These are phyloP conservation scores for Coleophoma crateriformis DNA, from an alignment of 2,329 filamentous ascomycete species.

Conservation along the genomic window DNA sequence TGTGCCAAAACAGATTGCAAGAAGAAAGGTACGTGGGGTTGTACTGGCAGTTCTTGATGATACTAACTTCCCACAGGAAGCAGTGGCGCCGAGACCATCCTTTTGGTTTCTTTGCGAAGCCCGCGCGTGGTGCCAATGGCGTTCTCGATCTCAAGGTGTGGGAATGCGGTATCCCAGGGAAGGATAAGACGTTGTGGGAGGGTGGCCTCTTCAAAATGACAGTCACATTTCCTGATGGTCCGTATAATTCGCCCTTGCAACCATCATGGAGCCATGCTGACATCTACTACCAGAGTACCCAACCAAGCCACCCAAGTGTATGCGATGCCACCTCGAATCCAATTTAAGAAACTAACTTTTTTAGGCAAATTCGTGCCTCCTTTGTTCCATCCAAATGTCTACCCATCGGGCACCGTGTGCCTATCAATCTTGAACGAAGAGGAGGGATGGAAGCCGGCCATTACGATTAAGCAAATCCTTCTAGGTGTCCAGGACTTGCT, in stretches of 20 bases:
- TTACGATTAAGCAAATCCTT: constrained; percentile 96
- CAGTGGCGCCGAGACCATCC: constrained; percentile 97
- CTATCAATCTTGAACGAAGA: constrained; percentile 97
- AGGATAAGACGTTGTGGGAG: constrained; percentile 96
- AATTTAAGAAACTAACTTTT: constrained; percentile 9
- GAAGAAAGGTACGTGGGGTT: constrained; percentile 68
- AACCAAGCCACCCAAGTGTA: constrained; percentile 98
- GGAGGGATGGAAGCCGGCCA: constrained; percentile 96
- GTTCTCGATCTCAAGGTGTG: constrained; percentile 89
- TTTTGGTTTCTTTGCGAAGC: constrained; percentile 94
- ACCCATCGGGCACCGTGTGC: constrained; percentile 95
- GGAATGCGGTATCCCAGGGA: constrained; percentile 95
- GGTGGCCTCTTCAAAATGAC: constrained; percentile 95
- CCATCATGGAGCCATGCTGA: constrained; percentile 13
- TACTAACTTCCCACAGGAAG: constrained; percentile 55
- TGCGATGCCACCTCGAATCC: constrained; percentile 27
- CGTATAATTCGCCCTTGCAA: constrained; percentile 25
- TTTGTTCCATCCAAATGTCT: constrained; percentile 97
- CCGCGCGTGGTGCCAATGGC: constrained; percentile 71
- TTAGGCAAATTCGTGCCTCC: constrained; percentile 93
- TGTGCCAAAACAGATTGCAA: constrained; percentile 81
- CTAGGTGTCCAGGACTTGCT: constrained; percentile 93
- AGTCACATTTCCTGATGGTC: constrained; percentile 89
- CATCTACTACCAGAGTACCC: constrained; percentile 69
- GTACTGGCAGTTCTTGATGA: too few relatives aligned